Evolutionary conservation across 495 filamentous ascomycete genomes (phyloP), one percentile per base, ranked within the genome.

Genomic region (Penicillium antarcticum): DNA sequence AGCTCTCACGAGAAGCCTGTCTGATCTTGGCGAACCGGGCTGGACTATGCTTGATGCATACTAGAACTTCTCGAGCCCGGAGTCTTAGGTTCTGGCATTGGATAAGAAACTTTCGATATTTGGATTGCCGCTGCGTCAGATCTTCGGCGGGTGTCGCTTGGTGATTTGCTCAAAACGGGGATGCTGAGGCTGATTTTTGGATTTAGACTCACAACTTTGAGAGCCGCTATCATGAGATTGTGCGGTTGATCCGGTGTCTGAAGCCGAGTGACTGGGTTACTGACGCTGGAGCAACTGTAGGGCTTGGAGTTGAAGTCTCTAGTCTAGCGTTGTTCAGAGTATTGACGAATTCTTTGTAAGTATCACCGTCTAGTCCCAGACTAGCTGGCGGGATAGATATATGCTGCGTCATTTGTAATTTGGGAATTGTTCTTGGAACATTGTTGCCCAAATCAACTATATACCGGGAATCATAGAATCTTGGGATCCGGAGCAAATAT

Each of bases 41-140:
- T 2, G 16, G 26, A 19, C 35, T 47, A 39, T 42, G 40, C 18
- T 31, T 32, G 7, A 17, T 40, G 17, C 21, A 5, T 23, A 23
- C 21, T 23, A 23, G 21, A 23, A 5, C 21, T 23, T 23, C 53
- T 56, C 12, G 48, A 33, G 10, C 16, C 16, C 14, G 32, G 44
- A 37, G 44, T 18, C 4, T 35, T n/a, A 8, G 42, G 12, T 12
- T 16, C 12, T 1, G 41, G 31, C 8, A 23, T 34, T 3, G 13
- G 9, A 18, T 21, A 31, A 7, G 37, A 12, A 1, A 55, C 16
- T 32, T 50, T 45, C 33, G 52, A 32, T 13, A 55, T 45, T 8
- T 45, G 52, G 23, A 55, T 55, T 8, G 52, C 45, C 19, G 52
- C 52, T 14, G 52, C 52, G 21, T 55, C 52, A 3, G 52, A 55